A percentile compares a stretch with the other conserved stretches of the same genome.
Evolutionary conservation across 495 filamentous ascomycete species (phyloP).

Genomic region (Lasiosphaeria hispida): DNA sequence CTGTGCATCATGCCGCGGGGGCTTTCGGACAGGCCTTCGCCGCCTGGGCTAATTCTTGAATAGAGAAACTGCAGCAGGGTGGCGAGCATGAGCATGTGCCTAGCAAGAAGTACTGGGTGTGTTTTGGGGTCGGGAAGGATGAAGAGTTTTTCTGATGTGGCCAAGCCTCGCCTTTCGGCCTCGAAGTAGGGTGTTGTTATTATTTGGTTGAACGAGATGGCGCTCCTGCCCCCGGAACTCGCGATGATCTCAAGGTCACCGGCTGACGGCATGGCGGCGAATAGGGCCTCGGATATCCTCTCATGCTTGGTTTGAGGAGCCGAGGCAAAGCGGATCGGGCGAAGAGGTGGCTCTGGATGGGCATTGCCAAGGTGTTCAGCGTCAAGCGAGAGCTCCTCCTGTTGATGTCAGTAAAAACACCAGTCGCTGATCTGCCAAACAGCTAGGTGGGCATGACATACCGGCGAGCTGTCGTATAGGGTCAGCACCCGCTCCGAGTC

Average conservation of each 20-base stretch:
- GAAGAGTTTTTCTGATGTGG: slow-evolving; percentile 28
- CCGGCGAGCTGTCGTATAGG: neutral
- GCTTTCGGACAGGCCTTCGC: slow-evolving; percentile 17
- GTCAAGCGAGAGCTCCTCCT: too few species aligned
- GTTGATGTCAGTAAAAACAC: too few species aligned
- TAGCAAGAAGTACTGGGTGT: slow-evolving; percentile 46
- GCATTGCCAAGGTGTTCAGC: too few species aligned
- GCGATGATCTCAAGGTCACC: slow-evolving; percentile 8
- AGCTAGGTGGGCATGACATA: neutral
- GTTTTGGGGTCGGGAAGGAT: slow-evolving; percentile 30
- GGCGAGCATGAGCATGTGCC: slow-evolving; percentile 42
- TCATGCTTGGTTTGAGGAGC: neutral
- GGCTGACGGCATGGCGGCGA: slow-evolving; percentile 1
- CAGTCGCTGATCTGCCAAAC: too few species aligned
- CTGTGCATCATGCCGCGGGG: slow-evolving; percentile 31
- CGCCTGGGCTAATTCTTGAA: slow-evolving; percentile 16
- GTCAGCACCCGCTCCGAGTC: neutral
- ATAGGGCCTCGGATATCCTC: neutral
- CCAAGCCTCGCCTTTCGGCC: neutral
- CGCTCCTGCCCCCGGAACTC: neutral
- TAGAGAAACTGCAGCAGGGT: slow-evolving; percentile 38
- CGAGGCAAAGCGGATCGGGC: too few species aligned
- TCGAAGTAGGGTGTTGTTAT: neutral
- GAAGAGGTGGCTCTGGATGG: too few species aligned
- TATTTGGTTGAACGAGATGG: neutral